phyloP scores from a whole-genome alignment of 768 basidiomycete species.

The Boletales sp. region DNA sequence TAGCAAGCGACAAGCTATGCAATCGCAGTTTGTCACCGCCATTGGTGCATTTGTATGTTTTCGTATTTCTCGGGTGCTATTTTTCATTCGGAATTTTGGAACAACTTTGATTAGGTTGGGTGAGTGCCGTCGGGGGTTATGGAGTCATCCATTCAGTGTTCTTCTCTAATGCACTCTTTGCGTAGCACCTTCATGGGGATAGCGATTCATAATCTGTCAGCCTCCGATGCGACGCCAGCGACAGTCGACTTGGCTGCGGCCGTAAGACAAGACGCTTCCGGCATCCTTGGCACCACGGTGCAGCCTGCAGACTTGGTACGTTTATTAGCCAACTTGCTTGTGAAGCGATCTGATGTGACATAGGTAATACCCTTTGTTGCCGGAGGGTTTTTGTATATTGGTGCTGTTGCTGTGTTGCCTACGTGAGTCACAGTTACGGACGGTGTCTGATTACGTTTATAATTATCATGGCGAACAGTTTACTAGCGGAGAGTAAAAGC shows the following conservation, averaged over 20 bases:
- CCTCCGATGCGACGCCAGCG: constrained; percentile 39
- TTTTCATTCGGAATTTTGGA: constrained; percentile 16
- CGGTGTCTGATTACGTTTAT: constrained; percentile 7
- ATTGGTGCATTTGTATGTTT: constrained; percentile 79
- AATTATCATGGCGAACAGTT: constrained; percentile 38
- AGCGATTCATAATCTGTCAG: constrained; percentile 72
- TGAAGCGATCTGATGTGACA: constrained; percentile 11
- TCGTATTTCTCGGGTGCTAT: constrained; percentile 4
- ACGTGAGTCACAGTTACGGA: constrained; percentile 52
- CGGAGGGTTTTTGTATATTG: constrained; percentile 91
- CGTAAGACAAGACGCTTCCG: constrained; percentile 69
- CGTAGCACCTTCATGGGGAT: constrained; percentile 84
- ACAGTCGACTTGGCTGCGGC: constrained; percentile 69
- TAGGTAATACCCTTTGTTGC: constrained; percentile 89
- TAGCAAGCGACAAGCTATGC: constrained; percentile 89
- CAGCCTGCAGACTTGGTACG: constrained; percentile 77
- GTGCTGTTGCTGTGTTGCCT: constrained; percentile 86
- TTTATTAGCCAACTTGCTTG: constrained; percentile 15
- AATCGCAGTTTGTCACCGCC: constrained; percentile 88
- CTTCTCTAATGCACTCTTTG: not conserved
- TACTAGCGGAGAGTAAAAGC: constrained; percentile 85
- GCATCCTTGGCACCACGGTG: constrained; percentile 81
- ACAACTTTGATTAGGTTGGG: constrained; percentile 34
- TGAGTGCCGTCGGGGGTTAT: constrained; percentile 5
- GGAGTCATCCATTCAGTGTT: not conserved